These are phyloP conservation scores for Austroboletus eburneus DNA, from an alignment of 768 basidiomycete species.

Conservation along the genomic window DNA sequence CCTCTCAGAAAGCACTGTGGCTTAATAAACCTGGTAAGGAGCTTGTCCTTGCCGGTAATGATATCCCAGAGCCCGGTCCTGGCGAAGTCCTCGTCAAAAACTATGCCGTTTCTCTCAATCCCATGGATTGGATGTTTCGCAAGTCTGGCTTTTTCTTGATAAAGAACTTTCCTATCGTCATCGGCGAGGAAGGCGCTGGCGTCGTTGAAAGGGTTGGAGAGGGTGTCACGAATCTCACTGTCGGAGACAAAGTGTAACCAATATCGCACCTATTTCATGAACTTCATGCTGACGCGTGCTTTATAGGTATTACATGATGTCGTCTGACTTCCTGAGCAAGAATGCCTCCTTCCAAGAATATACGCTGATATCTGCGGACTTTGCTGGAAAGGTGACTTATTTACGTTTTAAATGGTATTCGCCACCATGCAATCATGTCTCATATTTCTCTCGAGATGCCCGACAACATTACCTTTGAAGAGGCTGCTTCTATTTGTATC, in stretches of 20 bases:
- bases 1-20: constrained; percentile 11
- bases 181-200: constrained; percentile 38
- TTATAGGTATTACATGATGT: no score
- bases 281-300: no score
- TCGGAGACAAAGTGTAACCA: constrained; percentile 30
- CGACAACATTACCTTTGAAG: constrained; percentile 30
- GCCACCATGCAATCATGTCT: no score
- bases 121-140: constrained; percentile 34
- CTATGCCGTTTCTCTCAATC: constrained; percentile 40
- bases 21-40: constrained; percentile 9
- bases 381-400: constrained; percentile 14
- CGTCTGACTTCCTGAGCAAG: no score
- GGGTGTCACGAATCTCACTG: constrained; percentile 29
- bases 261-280: background rate
- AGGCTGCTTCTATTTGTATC: constrained; percentile 34
- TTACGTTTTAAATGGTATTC: no score
- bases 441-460: constrained; percentile 36
- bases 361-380: constrained; percentile 10
- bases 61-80: constrained; percentile 35
- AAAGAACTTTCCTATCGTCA: constrained; percentile 33
- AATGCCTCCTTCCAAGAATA: constrained; percentile 23
- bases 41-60: constrained; percentile 4
- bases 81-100: constrained; percentile 42
- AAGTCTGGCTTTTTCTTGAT: constrained; percentile 14
- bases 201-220: constrained; percentile 34